Base-by-base conservation (phyloP, 73 alveolate species). In the Strombidium stylifer region DNA sequence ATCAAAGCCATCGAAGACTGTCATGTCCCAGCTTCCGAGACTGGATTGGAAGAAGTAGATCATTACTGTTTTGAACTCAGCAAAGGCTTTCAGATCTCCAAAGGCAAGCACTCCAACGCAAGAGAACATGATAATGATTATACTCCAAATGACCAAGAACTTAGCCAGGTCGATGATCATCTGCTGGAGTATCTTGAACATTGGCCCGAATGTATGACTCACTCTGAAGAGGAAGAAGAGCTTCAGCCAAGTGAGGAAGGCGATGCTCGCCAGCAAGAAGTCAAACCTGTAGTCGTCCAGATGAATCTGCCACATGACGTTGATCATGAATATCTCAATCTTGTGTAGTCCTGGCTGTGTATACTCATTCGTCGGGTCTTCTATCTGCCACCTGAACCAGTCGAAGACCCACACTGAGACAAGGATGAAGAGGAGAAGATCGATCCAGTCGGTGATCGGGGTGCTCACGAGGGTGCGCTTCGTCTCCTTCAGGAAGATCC, bases 51-150 rank as follows among this genome's bases (percentile, higher is more conserved):
- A 36, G 18, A 56, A 56, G 56, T 36, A 36, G 8, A 56, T 32
- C 4, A 56, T 8, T 32, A 54, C 39, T 5, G 11, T 41, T 23
- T 8, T 14, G 6, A 56, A 32, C 2, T 15, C 3, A 15, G 34
- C 37, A 36, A 36, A 56, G 8, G 4, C 52, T 36, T 31, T 42
- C 3, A 56, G 25, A 18, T 56, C 70, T 7, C 70, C 70, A 56
- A 56, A 56, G 18, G 39, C 34, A 2, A 56, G 54, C 70, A 56
- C 39, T 14, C 70, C 70, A 3, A 56, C 32, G 21, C 53, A 56
- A 8, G 70, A 12, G 37, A 56, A 56, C 12, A 56, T 36, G 16
- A 56, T 20, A 18, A 56, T 7, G 25, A 20, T 56, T 6, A 56
- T 8, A 8, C 42, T 28, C 70, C 70, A 56, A 8, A 56, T 15